Evolutionary conservation across 2,329 filamentous ascomycete genomes (phyloP).

Genomic region (Rasamsonia emersonii): DNA sequence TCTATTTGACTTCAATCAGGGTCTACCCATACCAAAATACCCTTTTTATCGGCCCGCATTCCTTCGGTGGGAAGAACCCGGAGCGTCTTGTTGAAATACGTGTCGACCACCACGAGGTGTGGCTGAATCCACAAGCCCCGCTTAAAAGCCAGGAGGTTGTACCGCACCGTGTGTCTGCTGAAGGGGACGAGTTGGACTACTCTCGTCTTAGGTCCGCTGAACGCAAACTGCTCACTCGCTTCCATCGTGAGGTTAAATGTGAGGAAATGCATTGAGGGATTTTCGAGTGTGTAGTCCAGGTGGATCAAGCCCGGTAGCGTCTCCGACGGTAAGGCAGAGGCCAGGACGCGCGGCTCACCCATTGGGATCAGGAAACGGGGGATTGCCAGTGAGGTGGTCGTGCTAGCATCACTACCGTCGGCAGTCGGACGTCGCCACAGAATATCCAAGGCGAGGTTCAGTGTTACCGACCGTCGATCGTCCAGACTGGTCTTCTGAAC

Average conservation of each 20-base stretch:
- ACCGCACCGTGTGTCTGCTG: slow-evolving; percentile 64
- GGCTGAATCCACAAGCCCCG: slow-evolving; percentile 61
- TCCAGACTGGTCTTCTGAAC: slow-evolving; percentile 72
- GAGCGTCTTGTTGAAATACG: slow-evolving; percentile 87
- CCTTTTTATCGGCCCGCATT: slow-evolving; percentile 48
- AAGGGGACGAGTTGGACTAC: slow-evolving; percentile 75
- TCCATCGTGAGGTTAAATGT: slow-evolving; percentile 93
- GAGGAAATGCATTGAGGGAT: slow-evolving; percentile 87
- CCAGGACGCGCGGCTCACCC: slow-evolving; percentile 76
- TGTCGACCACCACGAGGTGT: slow-evolving; percentile 69
- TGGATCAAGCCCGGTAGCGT: slow-evolving; percentile 31
- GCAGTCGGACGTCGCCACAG: slow-evolving; percentile 59
- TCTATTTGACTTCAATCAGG: too few species aligned
- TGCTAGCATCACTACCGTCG: slow-evolving; percentile 33
- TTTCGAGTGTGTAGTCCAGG: slow-evolving; percentile 70
- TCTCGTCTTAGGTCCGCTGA: slow-evolving; percentile 76
- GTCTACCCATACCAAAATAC: slow-evolving; percentile 37
- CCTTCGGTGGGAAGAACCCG: slow-evolving; percentile 71
- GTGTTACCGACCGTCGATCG: slow-evolving; percentile 64
- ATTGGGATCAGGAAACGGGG: slow-evolving; percentile 74
- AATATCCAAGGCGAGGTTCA: slow-evolving; percentile 68
- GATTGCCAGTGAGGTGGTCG: slow-evolving; percentile 62
- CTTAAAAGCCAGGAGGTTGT: slow-evolving; percentile 61
- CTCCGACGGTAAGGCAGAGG: slow-evolving; percentile 33
- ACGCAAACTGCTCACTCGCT: slow-evolving; percentile 83